A percentile compares a stretch with the other conserved stretches of the same genome.
phyloP scores from a whole-genome alignment of 225 moss, liverwort and hornwort species.

The Neckera pumila region DNA sequence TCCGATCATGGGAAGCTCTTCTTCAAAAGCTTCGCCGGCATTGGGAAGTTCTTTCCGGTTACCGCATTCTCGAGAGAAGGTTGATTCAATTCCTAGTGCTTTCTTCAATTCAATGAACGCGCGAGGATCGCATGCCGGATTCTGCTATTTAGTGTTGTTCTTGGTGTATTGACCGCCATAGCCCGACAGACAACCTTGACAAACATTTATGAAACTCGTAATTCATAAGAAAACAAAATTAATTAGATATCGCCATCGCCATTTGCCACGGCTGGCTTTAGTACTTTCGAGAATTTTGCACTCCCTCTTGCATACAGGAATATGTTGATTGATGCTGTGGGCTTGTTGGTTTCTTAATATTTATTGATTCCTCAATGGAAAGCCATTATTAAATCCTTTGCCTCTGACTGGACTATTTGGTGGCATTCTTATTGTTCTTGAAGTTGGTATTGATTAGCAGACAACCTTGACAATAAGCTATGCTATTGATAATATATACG shows the following conservation, averaged over 20 bases:
- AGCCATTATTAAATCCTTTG: background rate
- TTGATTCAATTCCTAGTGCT: background rate
- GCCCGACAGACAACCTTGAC: background rate
- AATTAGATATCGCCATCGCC: background rate
- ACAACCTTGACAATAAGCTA: background rate
- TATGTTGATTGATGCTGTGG: background rate
- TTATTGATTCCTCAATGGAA: background rate
- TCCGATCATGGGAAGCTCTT: conserved; percentile 7
- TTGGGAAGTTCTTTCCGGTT: conserved; percentile 43
- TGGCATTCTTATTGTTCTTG: background rate
- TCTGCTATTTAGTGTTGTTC: background rate
- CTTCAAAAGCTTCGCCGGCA: conserved; percentile 51
- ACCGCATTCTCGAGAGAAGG: conserved; percentile 18
- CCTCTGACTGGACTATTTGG: background rate
- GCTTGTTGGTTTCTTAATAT: background rate
- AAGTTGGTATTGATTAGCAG: background rate
- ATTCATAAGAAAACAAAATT: background rate
- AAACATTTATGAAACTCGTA: background rate
- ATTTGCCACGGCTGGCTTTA: background rate
- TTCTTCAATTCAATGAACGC: background rate
- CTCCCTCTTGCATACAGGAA: background rate
- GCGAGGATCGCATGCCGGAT: background rate
- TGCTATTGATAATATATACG: background rate
- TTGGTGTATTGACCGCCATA: background rate
- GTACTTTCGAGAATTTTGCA: background rate